Conservation (phyloP, 805 yeast genomes). For the Yarrowia divulgata region DNA sequence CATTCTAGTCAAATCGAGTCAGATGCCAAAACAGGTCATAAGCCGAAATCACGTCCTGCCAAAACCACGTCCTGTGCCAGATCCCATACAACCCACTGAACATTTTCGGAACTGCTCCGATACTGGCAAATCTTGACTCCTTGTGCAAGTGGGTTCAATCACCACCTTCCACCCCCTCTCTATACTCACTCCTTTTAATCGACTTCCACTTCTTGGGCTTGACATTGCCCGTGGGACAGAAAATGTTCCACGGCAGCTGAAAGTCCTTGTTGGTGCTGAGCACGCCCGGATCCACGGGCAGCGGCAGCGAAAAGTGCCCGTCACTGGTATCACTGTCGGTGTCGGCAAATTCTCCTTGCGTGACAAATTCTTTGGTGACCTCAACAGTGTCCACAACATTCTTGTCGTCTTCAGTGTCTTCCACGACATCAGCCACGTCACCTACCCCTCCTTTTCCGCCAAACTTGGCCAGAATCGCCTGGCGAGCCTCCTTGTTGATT, state of each 20-base stretch:
- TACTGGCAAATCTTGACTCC: too few relatives aligned
- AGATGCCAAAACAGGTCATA: too few relatives aligned
- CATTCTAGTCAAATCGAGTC: too few relatives aligned
- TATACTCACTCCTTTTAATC: slow-evolving; percentile 45
- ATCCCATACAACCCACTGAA: too few relatives aligned
- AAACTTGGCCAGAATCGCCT: slow-evolving; percentile 30
- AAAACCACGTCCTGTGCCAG: too few relatives aligned
- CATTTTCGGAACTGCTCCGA: too few relatives aligned
- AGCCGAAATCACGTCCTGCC: too few relatives aligned
- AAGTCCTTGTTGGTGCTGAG: slow-evolving; percentile 43
- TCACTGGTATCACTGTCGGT: slow-evolving; percentile 7
- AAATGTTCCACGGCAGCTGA: slow-evolving; percentile 51
- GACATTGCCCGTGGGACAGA: slow-evolving; percentile 49
- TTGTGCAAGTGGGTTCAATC: too few relatives aligned
- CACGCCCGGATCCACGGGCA: slow-evolving; percentile 33
- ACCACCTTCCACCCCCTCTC: background rate
- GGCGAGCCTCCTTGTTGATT: slow-evolving; percentile 20
- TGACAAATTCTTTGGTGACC: slow-evolving; percentile 17
- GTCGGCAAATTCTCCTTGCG: slow-evolving; percentile 31
- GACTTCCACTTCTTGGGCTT: slow-evolving; percentile 49
- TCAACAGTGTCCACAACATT: background rate
- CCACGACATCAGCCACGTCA: background rate
- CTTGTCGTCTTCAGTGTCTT: background rate
- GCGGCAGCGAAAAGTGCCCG: slow-evolving; percentile 39
- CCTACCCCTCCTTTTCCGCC: background rate